Conservation (phyloP, 441 rosid genomes). For the Geranium incanum region DNA sequence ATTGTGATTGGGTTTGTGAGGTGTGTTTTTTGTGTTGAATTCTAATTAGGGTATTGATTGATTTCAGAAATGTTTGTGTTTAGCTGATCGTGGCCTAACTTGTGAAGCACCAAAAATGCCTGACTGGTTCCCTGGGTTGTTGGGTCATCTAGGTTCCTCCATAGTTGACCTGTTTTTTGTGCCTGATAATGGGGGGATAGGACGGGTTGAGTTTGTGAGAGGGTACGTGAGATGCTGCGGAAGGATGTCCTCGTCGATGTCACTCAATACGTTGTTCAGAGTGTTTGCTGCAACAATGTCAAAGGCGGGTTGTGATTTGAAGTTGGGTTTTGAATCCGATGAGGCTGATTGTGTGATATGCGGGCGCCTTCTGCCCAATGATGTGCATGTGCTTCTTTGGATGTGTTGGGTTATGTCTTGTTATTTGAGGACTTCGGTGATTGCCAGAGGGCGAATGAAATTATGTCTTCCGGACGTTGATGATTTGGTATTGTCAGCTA, state of each 20-base stretch:
- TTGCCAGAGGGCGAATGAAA: conserved; percentile 20
- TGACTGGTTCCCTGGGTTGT: conserved; percentile 39
- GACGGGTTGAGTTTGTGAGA: conserved; percentile 63
- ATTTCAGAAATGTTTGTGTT: conserved; percentile 52
- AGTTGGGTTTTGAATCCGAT: conserved; percentile 54
- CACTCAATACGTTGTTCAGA: conserved; percentile 49
- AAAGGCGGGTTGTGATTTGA: conserved; percentile 41
- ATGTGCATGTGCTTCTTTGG: conserved; percentile 54
- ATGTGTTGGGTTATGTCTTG: conserved; percentile 74
- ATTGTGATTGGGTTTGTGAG: neutral
- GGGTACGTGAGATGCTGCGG: conserved; percentile 78
- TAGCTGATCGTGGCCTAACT: conserved; percentile 33
- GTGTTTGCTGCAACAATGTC: conserved; percentile 30
- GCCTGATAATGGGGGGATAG: conserved; percentile 42
- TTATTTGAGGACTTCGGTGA: conserved; percentile 32
- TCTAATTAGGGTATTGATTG: neutral
- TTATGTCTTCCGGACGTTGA: conserved; percentile 53
- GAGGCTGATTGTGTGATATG: conserved; percentile 57
- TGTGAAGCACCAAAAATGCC: conserved; percentile 33
- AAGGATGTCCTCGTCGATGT: conserved; percentile 55
- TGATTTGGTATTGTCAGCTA: conserved; percentile 55
- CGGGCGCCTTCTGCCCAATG: conserved; percentile 43
- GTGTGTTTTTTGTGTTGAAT: neutral
- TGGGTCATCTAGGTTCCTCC: conserved; percentile 52
- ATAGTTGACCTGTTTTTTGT: conserved; percentile 54